These are phyloP conservation scores for Globisporangium takayamanum DNA, from an alignment of 352 stramenopile genomes.

Conservation along the genomic window DNA sequence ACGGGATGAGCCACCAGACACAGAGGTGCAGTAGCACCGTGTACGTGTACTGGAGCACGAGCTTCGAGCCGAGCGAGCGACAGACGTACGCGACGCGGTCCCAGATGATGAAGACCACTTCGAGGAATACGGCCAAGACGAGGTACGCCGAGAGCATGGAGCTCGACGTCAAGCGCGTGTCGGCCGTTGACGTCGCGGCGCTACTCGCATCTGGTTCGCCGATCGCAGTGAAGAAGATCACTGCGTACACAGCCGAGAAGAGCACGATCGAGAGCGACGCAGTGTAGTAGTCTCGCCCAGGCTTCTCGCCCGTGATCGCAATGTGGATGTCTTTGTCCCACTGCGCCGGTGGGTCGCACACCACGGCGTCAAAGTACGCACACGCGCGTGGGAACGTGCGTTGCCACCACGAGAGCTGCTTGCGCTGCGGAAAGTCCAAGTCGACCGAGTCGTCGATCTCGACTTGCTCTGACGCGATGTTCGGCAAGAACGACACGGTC, in stretches of 20 bases:
- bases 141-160: slow-evolving; percentile 84
- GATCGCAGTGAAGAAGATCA: slow-evolving; percentile 74
- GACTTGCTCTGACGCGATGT: slow-evolving; percentile 48
- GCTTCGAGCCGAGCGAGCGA: slow-evolving; percentile 62
- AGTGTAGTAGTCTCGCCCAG: slow-evolving; percentile 71
- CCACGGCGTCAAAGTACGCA: slow-evolving; percentile 58
- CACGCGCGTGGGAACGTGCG: slow-evolving; percentile 35
- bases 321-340: slow-evolving; percentile 87
- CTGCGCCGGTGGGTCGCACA: slow-evolving; percentile 54
- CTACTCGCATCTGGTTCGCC: slow-evolving; percentile 44
- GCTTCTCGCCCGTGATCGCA: slow-evolving; percentile 72
- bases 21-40: slow-evolving; percentile 60
- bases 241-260: slow-evolving; percentile 58
- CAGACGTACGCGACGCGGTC: slow-evolving; percentile 80
- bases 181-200: slow-evolving; percentile 29
- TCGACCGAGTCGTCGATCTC: slow-evolving; percentile 54
- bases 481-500: slow-evolving; percentile 12
- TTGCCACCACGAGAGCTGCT: slow-evolving; percentile 55
- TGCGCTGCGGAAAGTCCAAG: slow-evolving; percentile 25
- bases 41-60: slow-evolving; percentile 75
- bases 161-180: slow-evolving; percentile 50
- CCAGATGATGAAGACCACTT: slow-evolving; percentile 81
- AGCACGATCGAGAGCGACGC: slow-evolving; percentile 56
- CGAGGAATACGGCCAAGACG: slow-evolving; percentile 74
- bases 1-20: slow-evolving; percentile 72